Base-by-base conservation (phyloP, 495 filamentous ascomycete genomes). In the Aspergillus mulundensis region DNA sequence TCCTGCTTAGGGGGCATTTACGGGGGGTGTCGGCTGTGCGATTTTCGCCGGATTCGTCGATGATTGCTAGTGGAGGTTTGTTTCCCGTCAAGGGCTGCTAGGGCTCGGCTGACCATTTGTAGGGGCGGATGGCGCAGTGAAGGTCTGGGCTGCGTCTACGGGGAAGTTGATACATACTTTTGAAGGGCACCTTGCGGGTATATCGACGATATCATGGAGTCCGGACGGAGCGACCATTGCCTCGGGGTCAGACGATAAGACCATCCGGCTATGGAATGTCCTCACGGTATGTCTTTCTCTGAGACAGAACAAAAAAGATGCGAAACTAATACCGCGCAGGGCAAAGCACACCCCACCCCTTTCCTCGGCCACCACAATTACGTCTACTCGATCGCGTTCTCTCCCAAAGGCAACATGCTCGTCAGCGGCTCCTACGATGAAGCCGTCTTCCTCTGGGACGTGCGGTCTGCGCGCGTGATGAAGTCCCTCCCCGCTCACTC, bases 361-460 rank as follows among this genome's bases (percentile, higher is more conserved):
- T 78, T 97, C 59, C 70, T 85, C 28, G 92, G 94, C 40, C 94
- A 98, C 67, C 92, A 97, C 67, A 97, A 92, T 66, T 97, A 96
- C 75, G 86, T 98, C 42, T 96, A 93, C 70, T 86, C 86, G 34
- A 79, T 98, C 45, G 90, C 92, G 19, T 98, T 97, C 70, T 89
- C 89, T 15, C 94, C 95, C 1, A 96, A 96, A 71, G 95, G 94
- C 36, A 97, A 97, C 64, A 96, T 96, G 63, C 82, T 98, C 16
- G 94, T 88, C 36, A 92, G 88, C 54, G 95, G 94, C 16, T 93
- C 89, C 62, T 97, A 96, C 71, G 94, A 97, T 63, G 94, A 98
- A 77, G 94, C 95, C 8, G 88, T 98, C 0, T 95, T 96, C 60
- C 71, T 97, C 21, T 98, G 94, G 94, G 94, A 97, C 70, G 88